Base-by-base conservation (phyloP, 1,284 basidiomycete species). In the Ganoderma resinaceum region DNA sequence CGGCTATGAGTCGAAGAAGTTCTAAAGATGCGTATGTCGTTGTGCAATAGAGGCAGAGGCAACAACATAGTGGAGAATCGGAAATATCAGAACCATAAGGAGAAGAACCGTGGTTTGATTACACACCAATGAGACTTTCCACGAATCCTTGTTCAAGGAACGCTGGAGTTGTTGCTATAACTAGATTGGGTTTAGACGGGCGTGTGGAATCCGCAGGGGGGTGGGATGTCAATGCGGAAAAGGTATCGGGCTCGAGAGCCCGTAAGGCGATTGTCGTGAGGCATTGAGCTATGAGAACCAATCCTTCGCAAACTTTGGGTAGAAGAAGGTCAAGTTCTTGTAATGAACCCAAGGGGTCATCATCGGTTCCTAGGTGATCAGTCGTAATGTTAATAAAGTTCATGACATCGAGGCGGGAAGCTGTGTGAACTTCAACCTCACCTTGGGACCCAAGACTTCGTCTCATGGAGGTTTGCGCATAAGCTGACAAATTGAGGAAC, bases 281-380 rank as follows among this genome's bases (percentile, higher is more conserved):
- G 73, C 91, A 92, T 78, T 96, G 93, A 1, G 88, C 87, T 55
- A 91, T 86, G 14, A 97, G 84, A 14, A 96, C 90, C 64, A 96
- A 82, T 0, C 88, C 94, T 73, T 94, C 93, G 76, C 93, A 92
- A 29, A 91, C 89, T 79, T 90, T 91, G 0, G 92, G 91, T 12
- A 94, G 82, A 75, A 89, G 84, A 29, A 87, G 81, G 76, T 94
- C 91, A 43, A 92, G 77, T 70, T 85, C 82, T 63, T 80, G 66
- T 59, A 72, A 33, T 6, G 62, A 68, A 16, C 57, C 62, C 26
- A 68, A 52, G 33, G 49, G 8, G 33, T 69, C 49, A 12, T 53
- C 16, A 55, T 43, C 18, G 31, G 9, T 68, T 12, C 43, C 40
- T 62, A 20, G 7, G 20, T 23, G 46, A 52, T 26, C 40, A 52